These are phyloP conservation scores for Tuber indicum DNA, from an alignment of 495 filamentous ascomycete genomes.

Conservation along the genomic window DNA sequence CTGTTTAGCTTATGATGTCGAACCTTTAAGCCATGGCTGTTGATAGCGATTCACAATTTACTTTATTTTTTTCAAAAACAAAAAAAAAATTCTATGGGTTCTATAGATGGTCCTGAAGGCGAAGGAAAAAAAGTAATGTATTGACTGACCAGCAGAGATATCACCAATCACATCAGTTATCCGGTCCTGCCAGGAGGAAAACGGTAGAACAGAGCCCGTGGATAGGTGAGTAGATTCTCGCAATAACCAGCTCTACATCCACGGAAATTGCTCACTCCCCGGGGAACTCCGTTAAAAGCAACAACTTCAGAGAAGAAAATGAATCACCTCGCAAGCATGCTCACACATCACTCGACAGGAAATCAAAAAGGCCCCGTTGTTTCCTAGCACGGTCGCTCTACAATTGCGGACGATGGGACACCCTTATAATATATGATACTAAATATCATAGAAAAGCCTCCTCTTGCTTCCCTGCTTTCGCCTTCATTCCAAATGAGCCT, in stretches of 20 bases:
- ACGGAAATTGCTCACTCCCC: neutral
- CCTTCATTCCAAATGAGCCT: neutral
- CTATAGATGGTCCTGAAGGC: too few species aligned
- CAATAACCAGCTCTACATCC: neutral
- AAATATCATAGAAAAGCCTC: neutral
- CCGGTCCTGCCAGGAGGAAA: neutral
- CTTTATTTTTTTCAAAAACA: neutral
- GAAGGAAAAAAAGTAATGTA: neutral
- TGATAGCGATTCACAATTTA: neutral
- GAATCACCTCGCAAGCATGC: too few species aligned
- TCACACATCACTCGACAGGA: too few species aligned
- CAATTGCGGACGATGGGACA: neutral
- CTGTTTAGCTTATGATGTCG: neutral
- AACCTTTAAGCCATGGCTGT: neutral
- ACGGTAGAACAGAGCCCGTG: neutral
- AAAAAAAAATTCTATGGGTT: neutral
- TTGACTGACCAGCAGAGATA: neutral
- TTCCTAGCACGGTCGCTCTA: neutral
- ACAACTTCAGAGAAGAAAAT: neutral
- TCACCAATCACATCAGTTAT: neutral
- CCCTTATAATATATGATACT: neutral
- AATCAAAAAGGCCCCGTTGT: neutral
- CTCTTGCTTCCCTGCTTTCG: neutral
- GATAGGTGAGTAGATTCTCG: neutral
- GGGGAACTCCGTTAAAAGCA: neutral